These are phyloP conservation scores for Boletellus deceptivus DNA, from an alignment of 1,284 basidiomycete genomes.

Conservation along the genomic window DNA sequence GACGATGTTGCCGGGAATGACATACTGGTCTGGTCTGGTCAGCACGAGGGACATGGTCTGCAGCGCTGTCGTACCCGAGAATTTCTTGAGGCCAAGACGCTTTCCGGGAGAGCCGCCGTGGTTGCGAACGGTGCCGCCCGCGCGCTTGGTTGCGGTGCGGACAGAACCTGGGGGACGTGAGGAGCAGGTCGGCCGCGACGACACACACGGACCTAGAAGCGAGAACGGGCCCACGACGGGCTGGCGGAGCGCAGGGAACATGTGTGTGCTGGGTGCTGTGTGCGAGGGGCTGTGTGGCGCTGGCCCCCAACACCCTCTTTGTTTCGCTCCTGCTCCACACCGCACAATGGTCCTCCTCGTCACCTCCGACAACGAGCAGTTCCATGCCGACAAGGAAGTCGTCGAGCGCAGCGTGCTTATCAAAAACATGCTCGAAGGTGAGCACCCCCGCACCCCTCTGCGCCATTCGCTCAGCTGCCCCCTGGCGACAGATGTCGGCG, in stretches of 20 bases:
- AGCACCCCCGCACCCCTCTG: constrained; percentile 8
- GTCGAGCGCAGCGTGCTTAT: constrained; percentile 95
- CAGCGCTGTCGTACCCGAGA: constrained; percentile 63
- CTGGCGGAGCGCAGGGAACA: constrained; percentile 16
- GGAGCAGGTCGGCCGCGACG: background rate
- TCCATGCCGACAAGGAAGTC: constrained; percentile 91
- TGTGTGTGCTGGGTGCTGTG: no score
- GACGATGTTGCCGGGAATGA: constrained; percentile 91
- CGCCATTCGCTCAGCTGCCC: constrained; percentile 9
- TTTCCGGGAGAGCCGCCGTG: constrained; percentile 89
- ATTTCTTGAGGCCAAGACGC: constrained; percentile 91
- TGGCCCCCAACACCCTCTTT: no score
- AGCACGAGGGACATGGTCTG: constrained; percentile 10
- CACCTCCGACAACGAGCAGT: constrained; percentile 95
- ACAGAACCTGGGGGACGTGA: constrained; percentile 51
- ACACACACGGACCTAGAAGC: constrained; percentile 39
- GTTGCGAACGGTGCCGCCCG: constrained; percentile 89
- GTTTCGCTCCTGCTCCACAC: constrained; percentile 4
- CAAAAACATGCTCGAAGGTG: constrained; percentile 99
- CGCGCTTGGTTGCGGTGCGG: constrained; percentile 91
- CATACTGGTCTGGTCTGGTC: constrained; percentile 67
- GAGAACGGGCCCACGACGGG: constrained; percentile 48
- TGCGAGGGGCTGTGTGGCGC: no score
- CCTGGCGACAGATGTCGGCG: constrained; percentile 76
- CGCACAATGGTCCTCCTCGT: constrained; percentile 73